Base-by-base conservation (phyloP, 305 asterid genomes). In the Salvia sclarea region DNA sequence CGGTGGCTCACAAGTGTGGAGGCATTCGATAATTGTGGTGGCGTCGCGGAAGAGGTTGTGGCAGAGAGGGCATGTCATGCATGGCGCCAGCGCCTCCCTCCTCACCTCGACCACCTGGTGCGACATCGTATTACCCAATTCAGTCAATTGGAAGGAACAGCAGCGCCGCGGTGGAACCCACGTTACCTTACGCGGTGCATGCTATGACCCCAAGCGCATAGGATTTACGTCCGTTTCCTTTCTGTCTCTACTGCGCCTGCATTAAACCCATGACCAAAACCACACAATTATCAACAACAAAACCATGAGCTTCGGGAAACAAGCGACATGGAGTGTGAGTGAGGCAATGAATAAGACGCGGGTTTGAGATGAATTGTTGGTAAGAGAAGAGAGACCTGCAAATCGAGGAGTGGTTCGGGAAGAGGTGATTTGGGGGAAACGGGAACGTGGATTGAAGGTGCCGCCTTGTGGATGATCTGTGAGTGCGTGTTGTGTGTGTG, bases 31-130 rank as follows among this genome's bases (percentile, higher is more conserved):
- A 62, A 93, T 85, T 31, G 98, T 93, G 37, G 96, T 90, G 30
- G 98, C 96, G 31, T 90, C 94, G 66, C 91, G 84, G 78, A 88
- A 72, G 72, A 92, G 90, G 75, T 80, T 83, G 74, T 82, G 75
- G 78, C 98, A 92, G 73, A 92, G 84, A 53, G 87, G 90, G 81
- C 98, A 92, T 71, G 94, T 92, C 95, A 92, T 88, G 98, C 96
- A 88, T 86, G 98, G 88, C 83, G 75, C 87, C 79, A 90, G 79
- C 75, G 81, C 75, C 65, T 85, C 92, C 74, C 91, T 84, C 79
- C 72, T 79, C 64, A 87, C 88, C 73, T 69, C 82, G 78, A 79
- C 89, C 77, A 76, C 81, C 82, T 83, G 89, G 72, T 85, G 88
- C 88, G 92, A 80, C 98, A 88, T 90, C 88, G 66, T 78, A 65